Evolutionary conservation across 306 rosid species (phyloP).

Genomic region (Dalbergia cultrata): DNA sequence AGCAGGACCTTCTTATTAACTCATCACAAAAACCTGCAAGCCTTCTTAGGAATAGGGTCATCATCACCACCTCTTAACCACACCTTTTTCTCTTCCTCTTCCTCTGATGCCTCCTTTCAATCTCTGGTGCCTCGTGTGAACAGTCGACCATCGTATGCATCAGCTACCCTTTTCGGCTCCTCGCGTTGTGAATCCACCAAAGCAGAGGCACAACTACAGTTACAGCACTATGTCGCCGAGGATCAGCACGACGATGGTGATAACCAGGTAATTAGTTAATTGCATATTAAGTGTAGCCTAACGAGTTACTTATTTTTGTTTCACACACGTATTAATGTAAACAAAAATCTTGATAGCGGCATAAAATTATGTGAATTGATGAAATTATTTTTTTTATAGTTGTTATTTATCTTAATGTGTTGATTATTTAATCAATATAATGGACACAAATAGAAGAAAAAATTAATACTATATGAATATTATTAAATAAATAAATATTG

Average conservation of each 20-base stretch:
- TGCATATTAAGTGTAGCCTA: neutral
- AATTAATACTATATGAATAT: too few relatives aligned
- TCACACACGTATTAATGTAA: too few relatives aligned
- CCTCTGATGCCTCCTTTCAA: neutral
- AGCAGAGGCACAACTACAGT: slow-evolving; percentile 48
- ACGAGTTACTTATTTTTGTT: neutral
- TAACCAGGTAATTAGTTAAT: slow-evolving; percentile 45
- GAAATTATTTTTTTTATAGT: too few relatives aligned
- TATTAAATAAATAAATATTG: too few relatives aligned
- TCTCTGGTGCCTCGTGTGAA: neutral
- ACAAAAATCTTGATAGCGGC: too few relatives aligned
- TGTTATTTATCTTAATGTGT: too few relatives aligned
- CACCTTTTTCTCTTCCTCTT: neutral
- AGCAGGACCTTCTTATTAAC: neutral
- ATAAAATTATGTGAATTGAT: too few relatives aligned
- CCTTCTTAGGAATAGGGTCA: slow-evolving; percentile 14
- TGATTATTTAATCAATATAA: too few relatives aligned
- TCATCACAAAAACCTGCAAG: slow-evolving; percentile 5
- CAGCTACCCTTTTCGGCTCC: neutral
- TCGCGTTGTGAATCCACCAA: slow-evolving; percentile 54
- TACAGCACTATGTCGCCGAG: slow-evolving; percentile 17
- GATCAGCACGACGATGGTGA: slow-evolving; percentile 13
- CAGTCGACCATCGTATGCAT: neutral
- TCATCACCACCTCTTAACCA: neutral
- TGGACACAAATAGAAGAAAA: too few relatives aligned